Base-by-base conservation (phyloP, 1,284 basidiomycete genomes). In the Papiliotrema laurentii region DNA sequence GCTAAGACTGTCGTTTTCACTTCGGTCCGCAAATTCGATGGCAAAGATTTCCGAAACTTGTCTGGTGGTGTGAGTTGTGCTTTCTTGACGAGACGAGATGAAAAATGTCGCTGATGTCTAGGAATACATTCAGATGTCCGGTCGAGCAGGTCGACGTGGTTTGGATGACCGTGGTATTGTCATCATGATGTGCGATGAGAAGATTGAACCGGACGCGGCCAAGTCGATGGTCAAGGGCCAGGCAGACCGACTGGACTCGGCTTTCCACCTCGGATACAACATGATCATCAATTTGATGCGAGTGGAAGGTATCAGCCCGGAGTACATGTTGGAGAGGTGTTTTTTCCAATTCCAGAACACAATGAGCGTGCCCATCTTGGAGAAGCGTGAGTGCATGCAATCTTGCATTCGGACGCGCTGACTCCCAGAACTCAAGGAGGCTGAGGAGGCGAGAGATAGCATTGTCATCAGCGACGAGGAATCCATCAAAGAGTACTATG, bases 171-270 rank as follows among this genome's bases (percentile, higher is more conserved):
- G 96, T n/a, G 96, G 96, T 55, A 92, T 99, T 49, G 96, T 99
- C 56, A 97, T 99, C 66, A 91, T 99, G 91, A 98, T 99, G 96
- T 90, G 88, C 69, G 94, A 98, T 73, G 92, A 97, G 76, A 97
- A 96, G 76, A 79, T 99, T 44, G 96, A 98, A 66, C 93, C 96
- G 0, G 73, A 82, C 2, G 82, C 86, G 0, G 94, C 96, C 40
- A 98, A 97, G 78, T 82, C 80, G 48, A 98, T 99, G 96, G 89
- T 98, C 72, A 97, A 97, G 74, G 96, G 96, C 44, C 89, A 97
- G 76, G 93, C 96, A 5, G 96, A 98, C 73, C 81, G 94, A 34
- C 78, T 99, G 53, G 92, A 99, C 74, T 97, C 93, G 18, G 96
- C 96, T 4, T 99, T 99, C 79, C 93, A 97, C 74, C 78, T 99